A percentile compares a stretch with the other conserved stretches of the same genome.
phyloP scores from a whole-genome alignment of 2,329 filamentous ascomycete species.

The Xylariomycetidae sp. region DNA sequence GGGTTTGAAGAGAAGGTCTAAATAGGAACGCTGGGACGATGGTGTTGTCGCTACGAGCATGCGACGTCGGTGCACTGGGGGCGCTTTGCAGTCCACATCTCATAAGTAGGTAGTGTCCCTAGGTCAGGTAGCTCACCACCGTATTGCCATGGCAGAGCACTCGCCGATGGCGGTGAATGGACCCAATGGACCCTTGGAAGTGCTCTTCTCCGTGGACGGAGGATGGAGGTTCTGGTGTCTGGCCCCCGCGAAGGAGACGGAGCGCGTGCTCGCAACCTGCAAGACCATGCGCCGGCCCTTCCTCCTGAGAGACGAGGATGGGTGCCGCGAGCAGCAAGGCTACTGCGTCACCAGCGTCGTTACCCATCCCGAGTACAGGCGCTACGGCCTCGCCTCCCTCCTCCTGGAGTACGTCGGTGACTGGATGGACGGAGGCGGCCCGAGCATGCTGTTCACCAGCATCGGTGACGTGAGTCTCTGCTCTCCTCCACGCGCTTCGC shows the following conservation, averaged over 20 bases:
- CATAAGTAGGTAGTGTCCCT: no score
- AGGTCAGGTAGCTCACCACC: no score
- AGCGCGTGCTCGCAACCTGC: constrained; percentile 12
- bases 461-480: constrained; percentile 8
- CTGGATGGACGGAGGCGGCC: constrained; percentile 15
- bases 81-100: no score
- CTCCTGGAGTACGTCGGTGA: constrained; percentile 11
- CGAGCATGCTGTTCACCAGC: constrained; percentile 16
- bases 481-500: not conserved
- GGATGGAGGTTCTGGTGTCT: constrained; percentile 13
- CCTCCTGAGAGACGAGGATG: constrained; percentile 7
- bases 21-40: no score
- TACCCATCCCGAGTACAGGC: constrained; percentile 9
- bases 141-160: not conserved
- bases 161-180: not conserved
- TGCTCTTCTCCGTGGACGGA: not conserved
- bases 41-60: no score
- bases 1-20: no score
- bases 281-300: constrained; percentile 15
- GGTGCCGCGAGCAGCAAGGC: constrained; percentile 6
- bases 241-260: constrained; percentile 4
- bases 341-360: constrained; percentile 15
- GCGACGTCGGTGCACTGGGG: no score
- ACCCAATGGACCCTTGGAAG: not conserved
- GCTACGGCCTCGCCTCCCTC: constrained; percentile 10